Evolutionary conservation across 108 stramenopile species (phyloP).

Genomic region (Cyclotella baltica): DNA sequence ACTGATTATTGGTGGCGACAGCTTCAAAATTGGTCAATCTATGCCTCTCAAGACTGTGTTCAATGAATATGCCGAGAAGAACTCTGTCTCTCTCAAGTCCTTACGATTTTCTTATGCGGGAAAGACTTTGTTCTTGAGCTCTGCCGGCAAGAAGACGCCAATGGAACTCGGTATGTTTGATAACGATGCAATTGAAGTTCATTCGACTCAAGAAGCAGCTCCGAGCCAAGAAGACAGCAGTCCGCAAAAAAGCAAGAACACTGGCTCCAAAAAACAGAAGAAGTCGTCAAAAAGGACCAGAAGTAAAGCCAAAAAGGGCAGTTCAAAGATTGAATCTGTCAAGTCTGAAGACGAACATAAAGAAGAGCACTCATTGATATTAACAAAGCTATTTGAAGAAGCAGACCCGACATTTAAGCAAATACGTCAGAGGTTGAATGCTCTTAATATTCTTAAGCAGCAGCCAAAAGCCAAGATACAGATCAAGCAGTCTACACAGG

Average conservation of each 20-base stretch:
- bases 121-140: constrained; percentile 9
- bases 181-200: neutral
- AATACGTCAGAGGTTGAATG: constrained; percentile 16
- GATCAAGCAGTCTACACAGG: neutral
- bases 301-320: neutral
- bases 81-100: neutral
- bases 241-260: neutral
- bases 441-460: neutral
- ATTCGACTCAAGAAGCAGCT: neutral
- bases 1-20: neutral
- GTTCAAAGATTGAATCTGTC: neutral
- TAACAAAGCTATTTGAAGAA: constrained; percentile 9
- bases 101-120: constrained; percentile 2
- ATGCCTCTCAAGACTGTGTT: constrained; percentile 12
- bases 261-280: no score
- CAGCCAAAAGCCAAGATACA: neutral
- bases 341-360: constrained; percentile 9
- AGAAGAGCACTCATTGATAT: neutral
- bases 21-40: neutral
- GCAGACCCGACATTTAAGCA: constrained; percentile 14
- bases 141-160: constrained; percentile 3
- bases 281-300: neutral
- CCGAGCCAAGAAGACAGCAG: neutral
- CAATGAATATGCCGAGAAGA: constrained; percentile 18
- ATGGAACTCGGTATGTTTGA: constrained; percentile 7